Base-by-base conservation (phyloP, 139 green algal species). In the Haematococcus sp. region DNA sequence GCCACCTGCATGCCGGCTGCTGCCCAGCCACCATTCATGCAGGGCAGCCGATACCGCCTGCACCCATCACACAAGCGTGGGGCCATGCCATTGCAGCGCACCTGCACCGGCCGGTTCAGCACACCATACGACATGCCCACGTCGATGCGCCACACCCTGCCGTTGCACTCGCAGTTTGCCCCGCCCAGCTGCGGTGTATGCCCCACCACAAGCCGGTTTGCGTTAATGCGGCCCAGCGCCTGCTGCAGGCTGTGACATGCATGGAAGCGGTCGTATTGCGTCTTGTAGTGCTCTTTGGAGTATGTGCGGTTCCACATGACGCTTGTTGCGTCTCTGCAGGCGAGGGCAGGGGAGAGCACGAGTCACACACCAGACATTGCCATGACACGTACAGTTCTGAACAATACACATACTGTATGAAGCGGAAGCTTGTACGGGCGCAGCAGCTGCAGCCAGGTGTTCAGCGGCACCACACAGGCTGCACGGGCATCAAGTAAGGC, bases 251-350 rank as follows among this genome's bases (percentile, higher is more conserved):
- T 76, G 66, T 69, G 80, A 81, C 81, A 90, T 22, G 87, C 88
- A 34, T 88, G 77, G 74, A 81, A 84, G 28, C 88, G 83, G n/a
- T 95, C 90, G 46, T 87, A 80, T 2, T 78, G 72, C 33, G 70
- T 89, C 22, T 65, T 71, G 60, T 87, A 93, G 31, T 69, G 70
- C 77, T 94, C 88, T 23, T 84, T 75, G 23, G 81, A 81, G 46
- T 93, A 91, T 30, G 85, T 86, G 28, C 93, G 87, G 84, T 94
- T 97, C 93, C 93, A 97, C 90, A 97, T 92, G 11, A 97, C 86
- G 31, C 79, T 89, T 81, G 88, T 91, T 9, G 80, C 72, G 60
- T 93, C 87, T 11, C 85, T 90, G 81, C 63, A 52, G 17, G 49
- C 17, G 43, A n/a, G n/a, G n/a, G n/a, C n/a, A n/a, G n/a, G n/a